Conservation (phyloP, 2,329 filamentous ascomycete species). For the Scedosporium minutisporum region DNA sequence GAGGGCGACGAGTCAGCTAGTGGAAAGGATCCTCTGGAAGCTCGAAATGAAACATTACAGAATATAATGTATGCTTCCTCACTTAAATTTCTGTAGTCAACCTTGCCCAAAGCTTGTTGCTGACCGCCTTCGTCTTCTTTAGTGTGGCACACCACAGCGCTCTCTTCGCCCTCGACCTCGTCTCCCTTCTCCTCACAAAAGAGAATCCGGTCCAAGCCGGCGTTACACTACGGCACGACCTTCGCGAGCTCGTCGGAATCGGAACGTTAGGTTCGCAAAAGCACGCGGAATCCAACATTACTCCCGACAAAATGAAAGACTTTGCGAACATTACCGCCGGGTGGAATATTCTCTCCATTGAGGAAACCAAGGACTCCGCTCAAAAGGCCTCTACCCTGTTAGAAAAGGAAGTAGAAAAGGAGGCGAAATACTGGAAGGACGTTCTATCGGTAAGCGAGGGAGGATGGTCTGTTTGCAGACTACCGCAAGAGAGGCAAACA, state of each 20-base stretch:
- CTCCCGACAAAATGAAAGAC: slow-evolving; percentile 44
- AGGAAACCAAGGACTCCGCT: slow-evolving; percentile 64
- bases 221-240: slow-evolving; percentile 56
- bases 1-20: slow-evolving; percentile 31
- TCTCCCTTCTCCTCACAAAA: slow-evolving; percentile 78
- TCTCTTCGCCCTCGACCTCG: slow-evolving; percentile 66
- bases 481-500: slow-evolving; percentile 62
- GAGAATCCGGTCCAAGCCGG: slow-evolving; percentile 62
- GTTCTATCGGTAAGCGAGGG: slow-evolving; percentile 70
- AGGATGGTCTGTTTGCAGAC: slow-evolving; percentile 76
- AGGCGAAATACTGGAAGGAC: slow-evolving; percentile 84
- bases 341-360: slow-evolving; percentile 70
- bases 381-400: slow-evolving; percentile 62
- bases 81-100: not conserved
- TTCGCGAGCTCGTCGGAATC: slow-evolving; percentile 63
- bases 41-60: slow-evolving; percentile 47
- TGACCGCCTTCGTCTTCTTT: slow-evolving; percentile 5
- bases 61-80: slow-evolving; percentile 40
- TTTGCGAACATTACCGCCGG: slow-evolving; percentile 52
- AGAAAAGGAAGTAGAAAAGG: slow-evolving; percentile 65
- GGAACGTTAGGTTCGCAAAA: slow-evolving; percentile 64
- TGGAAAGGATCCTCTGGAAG: slow-evolving; percentile 33
- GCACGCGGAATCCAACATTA: slow-evolving; percentile 50
- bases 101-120: not conserved
- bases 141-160: slow-evolving; percentile 48